phyloP scores from a whole-genome alignment of 768 basidiomycete genomes.

The Tephrocybe sp. region DNA sequence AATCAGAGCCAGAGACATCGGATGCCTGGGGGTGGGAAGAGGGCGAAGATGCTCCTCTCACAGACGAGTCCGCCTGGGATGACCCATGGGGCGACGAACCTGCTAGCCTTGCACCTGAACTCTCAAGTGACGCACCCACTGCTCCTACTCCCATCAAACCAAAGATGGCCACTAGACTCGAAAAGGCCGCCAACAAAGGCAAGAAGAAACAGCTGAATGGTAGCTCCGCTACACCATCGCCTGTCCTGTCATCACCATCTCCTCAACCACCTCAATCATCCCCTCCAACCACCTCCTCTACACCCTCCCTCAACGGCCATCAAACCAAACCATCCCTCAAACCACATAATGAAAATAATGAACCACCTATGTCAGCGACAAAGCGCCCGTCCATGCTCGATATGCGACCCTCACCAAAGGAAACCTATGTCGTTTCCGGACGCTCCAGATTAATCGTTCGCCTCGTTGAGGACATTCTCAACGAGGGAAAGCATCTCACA shows the following conservation, averaged over 20 bases:
- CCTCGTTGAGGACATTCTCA: constrained; percentile 58
- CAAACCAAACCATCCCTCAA: constrained; percentile 14
- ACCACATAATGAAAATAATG: not conserved
- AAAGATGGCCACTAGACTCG: constrained; percentile 56
- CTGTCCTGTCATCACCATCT: constrained; percentile 17
- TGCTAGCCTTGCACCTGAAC: constrained; percentile 19
- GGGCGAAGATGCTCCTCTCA: constrained; percentile 36
- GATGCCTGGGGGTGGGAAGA: constrained; percentile 83
- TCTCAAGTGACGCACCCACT: constrained; percentile 22
- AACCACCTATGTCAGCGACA: constrained; percentile 19
- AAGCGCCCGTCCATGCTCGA: constrained; percentile 26
- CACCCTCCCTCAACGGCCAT: not conserved
- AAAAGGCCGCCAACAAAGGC: constrained; percentile 53
- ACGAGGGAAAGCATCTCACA: constrained; percentile 65
- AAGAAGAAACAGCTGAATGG: constrained; percentile 42
- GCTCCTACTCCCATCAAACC: constrained; percentile 31
- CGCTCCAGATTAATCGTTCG: constrained; percentile 51
- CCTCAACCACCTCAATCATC: constrained; percentile 9
- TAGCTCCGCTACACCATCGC: constrained; percentile 19
- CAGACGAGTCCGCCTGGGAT: constrained; percentile 56
- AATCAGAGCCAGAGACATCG: constrained; percentile 38
- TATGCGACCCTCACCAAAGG: constrained; percentile 32
- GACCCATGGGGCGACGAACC: constrained; percentile 65
- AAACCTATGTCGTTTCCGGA: constrained; percentile 59
- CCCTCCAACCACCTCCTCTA: not conserved